Base-by-base conservation (phyloP, 164 flowering plant species). In the Chimonanthus salicifolius region DNA sequence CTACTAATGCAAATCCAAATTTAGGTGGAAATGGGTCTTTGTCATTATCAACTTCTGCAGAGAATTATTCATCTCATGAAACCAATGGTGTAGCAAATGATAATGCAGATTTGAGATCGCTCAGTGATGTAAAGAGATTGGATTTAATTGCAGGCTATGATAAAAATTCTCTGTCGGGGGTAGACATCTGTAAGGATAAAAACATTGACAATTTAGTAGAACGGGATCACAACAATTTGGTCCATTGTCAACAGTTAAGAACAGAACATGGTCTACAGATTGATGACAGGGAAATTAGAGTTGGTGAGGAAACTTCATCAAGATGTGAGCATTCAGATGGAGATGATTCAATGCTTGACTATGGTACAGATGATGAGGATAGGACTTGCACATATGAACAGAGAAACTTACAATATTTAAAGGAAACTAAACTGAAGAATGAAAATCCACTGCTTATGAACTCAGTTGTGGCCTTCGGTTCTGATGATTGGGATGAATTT, bases 401-500 rank as follows among this genome's bases (percentile, higher is more conserved):
- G 54, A 80, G 73, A 70, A 76, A 78, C 49, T 48, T 69, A 11
- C 78, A 69, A 9, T 65, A 64, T 73, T 6, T 0, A 4, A 68
- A 68, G 68, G 83, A 76, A 72, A 72, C 71, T 47, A 75, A 78
- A 51, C 43, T 10, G 7, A 69, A 50, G 71, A 72, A 82, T 58
- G 86, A 75, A 77, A 87, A 85, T 77, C 80, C 88, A n/a, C 71
- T 94, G 75, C 84, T 84, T 64, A 88, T 90, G 71, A 87, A 81
- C 75, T 84, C 95, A 3, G 74, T 90, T 46, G 83, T 83, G 11
- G 97, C 90, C 5, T 94, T 88, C 84, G 98, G 98, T 78, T 76
- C 84, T 18, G 83, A 88, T 9, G 98, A 94, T 80, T 92, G 95
- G 98, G 85, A 89, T 79, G 91, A 91, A 76, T 94, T 88, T 75